Conservation (phyloP, 1,284 basidiomycete species). For the Anthracocystis walkeri region DNA sequence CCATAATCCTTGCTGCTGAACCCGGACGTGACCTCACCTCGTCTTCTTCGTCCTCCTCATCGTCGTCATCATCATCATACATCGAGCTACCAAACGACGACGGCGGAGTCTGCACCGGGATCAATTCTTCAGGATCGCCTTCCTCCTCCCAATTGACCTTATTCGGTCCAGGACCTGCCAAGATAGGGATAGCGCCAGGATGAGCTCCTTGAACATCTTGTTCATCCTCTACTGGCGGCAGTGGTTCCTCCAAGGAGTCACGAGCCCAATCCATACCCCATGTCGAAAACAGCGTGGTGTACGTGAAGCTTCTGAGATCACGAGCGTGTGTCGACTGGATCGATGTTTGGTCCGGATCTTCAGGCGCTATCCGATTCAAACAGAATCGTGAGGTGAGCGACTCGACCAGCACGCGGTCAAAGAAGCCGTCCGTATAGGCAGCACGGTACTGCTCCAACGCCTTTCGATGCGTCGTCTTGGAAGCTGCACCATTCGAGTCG, state of each 20-base stretch:
- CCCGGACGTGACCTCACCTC: slow-evolving; percentile 47
- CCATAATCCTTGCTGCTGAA: slow-evolving; percentile 30
- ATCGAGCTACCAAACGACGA: slow-evolving; percentile 50
- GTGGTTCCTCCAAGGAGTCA: slow-evolving; percentile 52
- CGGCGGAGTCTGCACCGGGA: slow-evolving; percentile 55
- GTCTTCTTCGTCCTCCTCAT: slow-evolving; percentile 45
- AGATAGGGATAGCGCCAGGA: neutral
- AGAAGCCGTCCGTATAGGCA: slow-evolving; percentile 37
- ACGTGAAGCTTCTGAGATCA: slow-evolving; percentile 47
- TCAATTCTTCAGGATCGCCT: slow-evolving; percentile 60
- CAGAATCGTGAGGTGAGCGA: slow-evolving; percentile 40
- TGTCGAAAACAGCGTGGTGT: slow-evolving; percentile 49
- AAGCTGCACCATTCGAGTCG: slow-evolving; percentile 4
- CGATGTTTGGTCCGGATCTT: slow-evolving; percentile 57
- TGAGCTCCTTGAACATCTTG: neutral
- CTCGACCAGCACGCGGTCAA: slow-evolving; percentile 42
- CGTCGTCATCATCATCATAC: slow-evolving; percentile 29
- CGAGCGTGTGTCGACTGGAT: slow-evolving; percentile 45
- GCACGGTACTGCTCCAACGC: slow-evolving; percentile 33
- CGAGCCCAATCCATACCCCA: slow-evolving; percentile 64
- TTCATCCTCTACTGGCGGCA: slow-evolving; percentile 5
- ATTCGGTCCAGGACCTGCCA: slow-evolving; percentile 41
- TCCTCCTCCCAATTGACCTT: slow-evolving; percentile 47
- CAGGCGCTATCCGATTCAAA: slow-evolving; percentile 33
- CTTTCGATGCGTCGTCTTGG: neutral